Evolutionary conservation across 352 stramenopile genomes (phyloP), one percentile per base, ranked within the genome.

Genomic region (Pythium folliculosum): DNA sequence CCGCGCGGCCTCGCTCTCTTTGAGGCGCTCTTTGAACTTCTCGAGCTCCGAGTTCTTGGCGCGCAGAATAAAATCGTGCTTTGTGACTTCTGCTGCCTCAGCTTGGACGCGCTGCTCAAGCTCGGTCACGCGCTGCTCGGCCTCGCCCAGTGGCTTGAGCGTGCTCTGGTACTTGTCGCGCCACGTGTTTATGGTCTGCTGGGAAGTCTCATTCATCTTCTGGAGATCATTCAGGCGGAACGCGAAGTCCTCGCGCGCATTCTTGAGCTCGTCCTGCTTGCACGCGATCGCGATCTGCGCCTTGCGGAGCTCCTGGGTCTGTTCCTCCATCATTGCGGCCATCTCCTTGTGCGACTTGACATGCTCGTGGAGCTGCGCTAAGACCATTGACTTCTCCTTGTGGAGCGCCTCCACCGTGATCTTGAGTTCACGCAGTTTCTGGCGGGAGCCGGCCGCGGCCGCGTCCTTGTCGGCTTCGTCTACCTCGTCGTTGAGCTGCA

Each of bases 311-410:
- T 89, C 84, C 23, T 86, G 75, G 23, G 73, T 70, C 72, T 88
- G 80, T n/a, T 84, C 78, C 32, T 90, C 80, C 40, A 75, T 75
- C 14, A 58, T 59, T 35, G 74, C 60, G 1, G 80, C 55, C 58
- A 82, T 73, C 35, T 88, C 75, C 44, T 78, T 77, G 56, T 89
- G 75, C 30, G 73, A 54, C 14, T 72, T 73, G 22, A 84, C 48
- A n/a, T 86, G 80, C 37, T 90, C 84, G 32, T 89, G 72, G 14
- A 90, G 53, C 50, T 92, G 84, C n/a, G 38, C 62, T 13, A 83
- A 60, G n/a, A 89, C 67, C 60, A 82, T 74, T 2, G 67, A 63
- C 30, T 90, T 90, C 65, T 92, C 84, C 45, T 80, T 88, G 63
- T 85, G 77, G 19, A 90, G 65, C 10, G 77, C 76, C 0, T 88